Percentiles rank a stretch among this genome's conserved stretches.
Conservation (phyloP, 1,139 yeast species). For the Kurtzmaniella quercitrusa region DNA sequence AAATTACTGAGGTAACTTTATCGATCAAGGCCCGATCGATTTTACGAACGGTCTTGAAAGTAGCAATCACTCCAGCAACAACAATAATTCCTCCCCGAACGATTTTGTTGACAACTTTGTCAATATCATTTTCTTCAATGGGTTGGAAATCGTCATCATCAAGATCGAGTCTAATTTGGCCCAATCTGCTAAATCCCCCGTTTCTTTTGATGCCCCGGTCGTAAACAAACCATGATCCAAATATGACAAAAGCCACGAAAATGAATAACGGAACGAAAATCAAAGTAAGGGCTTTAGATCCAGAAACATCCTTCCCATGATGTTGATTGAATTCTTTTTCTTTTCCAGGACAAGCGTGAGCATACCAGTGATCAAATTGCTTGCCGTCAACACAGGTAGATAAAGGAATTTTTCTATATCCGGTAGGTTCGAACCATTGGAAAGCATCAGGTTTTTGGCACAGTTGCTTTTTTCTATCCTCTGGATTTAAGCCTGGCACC, state of each 20-base stretch:
- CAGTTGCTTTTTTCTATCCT: slow-evolving; percentile 54
- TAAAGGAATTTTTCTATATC: slow-evolving; percentile 43
- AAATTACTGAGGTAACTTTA: slow-evolving; percentile 29
- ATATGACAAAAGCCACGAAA: slow-evolving; percentile 50
- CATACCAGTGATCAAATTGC: slow-evolving; percentile 58
- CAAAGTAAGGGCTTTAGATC: slow-evolving; percentile 49
- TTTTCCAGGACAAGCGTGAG: slow-evolving; percentile 86
- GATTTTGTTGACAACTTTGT: slow-evolving; percentile 56
- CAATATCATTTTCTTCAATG: slow-evolving; percentile 64
- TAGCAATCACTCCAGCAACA: slow-evolving; percentile 42
- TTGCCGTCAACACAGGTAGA: slow-evolving; percentile 45
- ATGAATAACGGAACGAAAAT: slow-evolving; percentile 29
- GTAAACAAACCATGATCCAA: slow-evolving; percentile 68
- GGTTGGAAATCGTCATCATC: slow-evolving; percentile 60
- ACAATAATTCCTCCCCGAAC: slow-evolving; percentile 60
- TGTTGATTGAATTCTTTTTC: slow-evolving; percentile 57
- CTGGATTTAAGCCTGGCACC: slow-evolving; percentile 65
- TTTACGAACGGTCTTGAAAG: slow-evolving; percentile 33
- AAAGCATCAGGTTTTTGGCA: slow-evolving; percentile 57
- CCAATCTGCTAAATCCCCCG: slow-evolving; percentile 77
- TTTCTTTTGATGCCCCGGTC: slow-evolving; percentile 77
- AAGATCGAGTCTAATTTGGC: slow-evolving; percentile 82
- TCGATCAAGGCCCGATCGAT: slow-evolving; percentile 34
- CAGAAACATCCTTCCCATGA: slow-evolving; percentile 56
- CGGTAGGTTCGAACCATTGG: slow-evolving; percentile 50